Conservation (phyloP, 768 basidiomycete genomes). For the Tylopilus rubrobrunneus region DNA sequence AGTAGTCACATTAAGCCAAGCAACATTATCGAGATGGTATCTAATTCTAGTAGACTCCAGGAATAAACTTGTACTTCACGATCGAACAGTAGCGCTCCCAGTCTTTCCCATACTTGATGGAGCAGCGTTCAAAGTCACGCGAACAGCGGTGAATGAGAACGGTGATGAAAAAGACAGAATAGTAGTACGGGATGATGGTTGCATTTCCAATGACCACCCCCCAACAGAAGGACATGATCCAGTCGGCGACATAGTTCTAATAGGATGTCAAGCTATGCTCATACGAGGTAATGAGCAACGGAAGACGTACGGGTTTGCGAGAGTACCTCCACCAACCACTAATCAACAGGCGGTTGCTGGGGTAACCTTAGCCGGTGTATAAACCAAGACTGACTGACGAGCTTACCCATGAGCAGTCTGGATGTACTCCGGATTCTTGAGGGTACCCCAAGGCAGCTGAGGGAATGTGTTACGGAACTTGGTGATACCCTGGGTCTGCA, state of each 20-base stretch:
- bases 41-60: constrained; percentile 64
- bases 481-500: constrained; percentile 89
- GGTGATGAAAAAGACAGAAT: constrained; percentile 92
- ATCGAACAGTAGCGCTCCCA: constrained; percentile 88
- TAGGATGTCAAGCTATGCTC: neutral
- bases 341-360: constrained; percentile 83
- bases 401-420: constrained; percentile 89
- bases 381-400: neutral
- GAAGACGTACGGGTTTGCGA: constrained; percentile 77
- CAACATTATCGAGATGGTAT: constrained; percentile 14
- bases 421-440: constrained; percentile 86
- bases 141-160: constrained; percentile 89
- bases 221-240: constrained; percentile 83
- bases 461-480: constrained; percentile 91
- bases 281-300: neutral
- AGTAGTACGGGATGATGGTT: constrained; percentile 91
- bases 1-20: neutral
- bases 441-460: constrained; percentile 75
- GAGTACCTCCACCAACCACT: constrained; percentile 94
- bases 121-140: constrained; percentile 94
- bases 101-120: constrained; percentile 89
- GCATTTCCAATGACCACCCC: constrained; percentile 72
- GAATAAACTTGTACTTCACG: constrained; percentile 90
- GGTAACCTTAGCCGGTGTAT: constrained; percentile 7
- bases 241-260: constrained; percentile 93